Percentiles rank a stretch among this genome's conserved stretches.
phyloP scores from a whole-genome alignment of 768 basidiomycete species.

The Podaxis sp. region DNA sequence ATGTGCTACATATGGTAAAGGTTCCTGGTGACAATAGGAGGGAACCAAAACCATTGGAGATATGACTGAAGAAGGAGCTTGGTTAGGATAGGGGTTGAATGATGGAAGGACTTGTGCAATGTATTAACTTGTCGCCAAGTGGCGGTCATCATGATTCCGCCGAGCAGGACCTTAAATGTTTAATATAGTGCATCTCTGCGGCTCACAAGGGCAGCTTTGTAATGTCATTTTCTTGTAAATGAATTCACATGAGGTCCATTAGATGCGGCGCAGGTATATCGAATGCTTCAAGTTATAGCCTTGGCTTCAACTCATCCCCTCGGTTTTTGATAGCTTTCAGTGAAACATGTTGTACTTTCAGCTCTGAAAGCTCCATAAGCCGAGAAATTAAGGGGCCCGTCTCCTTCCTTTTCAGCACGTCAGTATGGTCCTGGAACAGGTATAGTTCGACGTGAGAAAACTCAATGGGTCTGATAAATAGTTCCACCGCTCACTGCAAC shows the following conservation, averaged over 20 bases:
- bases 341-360: not conserved
- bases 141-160: not conserved
- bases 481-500: not conserved
- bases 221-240: too few species aligned
- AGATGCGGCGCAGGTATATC: too few species aligned
- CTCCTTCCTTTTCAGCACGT: not conserved
- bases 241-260: too few species aligned
- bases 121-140: not conserved
- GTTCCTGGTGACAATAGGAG: not conserved
- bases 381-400: not conserved
- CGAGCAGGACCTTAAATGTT: too few species aligned
- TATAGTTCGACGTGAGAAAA: not conserved
- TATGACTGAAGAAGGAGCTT: not conserved
- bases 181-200: too few species aligned
- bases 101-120: not conserved
- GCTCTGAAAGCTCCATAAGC: not conserved
- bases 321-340: not conserved
- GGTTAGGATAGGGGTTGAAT: not conserved
- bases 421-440: not conserved
- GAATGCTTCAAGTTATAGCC: not conserved
- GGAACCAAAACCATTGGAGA: not conserved
- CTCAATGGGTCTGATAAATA: not conserved
- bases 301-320: not conserved
- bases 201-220: too few species aligned
- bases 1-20: slow-evolving; percentile 1